A percentile compares a stretch with the other conserved stretches of the same genome.
phyloP scores from a whole-genome alignment of 345 rosid genomes.

The Melaleuca alternifolia region DNA sequence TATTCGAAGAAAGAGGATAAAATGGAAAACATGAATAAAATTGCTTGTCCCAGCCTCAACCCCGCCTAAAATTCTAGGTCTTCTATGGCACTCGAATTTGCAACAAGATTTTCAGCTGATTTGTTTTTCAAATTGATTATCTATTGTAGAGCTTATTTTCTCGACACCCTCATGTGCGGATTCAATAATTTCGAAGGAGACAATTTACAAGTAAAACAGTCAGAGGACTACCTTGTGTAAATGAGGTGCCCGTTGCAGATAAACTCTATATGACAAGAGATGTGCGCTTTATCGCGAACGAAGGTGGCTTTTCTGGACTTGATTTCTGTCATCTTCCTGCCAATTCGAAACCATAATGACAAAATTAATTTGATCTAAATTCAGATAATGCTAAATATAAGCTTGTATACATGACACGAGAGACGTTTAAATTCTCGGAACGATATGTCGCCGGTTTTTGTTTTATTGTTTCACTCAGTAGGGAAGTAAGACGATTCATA shows the following conservation, averaged over 20 bases:
- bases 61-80: neutral
- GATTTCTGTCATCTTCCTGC: neutral
- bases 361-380: neutral
- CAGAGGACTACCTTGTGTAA: neutral
- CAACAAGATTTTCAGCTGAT: neutral
- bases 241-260: neutral
- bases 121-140: neutral
- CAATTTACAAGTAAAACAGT: neutral
- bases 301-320: neutral
- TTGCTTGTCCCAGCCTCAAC: neutral
- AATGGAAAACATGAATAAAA: neutral
- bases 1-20: neutral
- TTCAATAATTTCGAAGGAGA: neutral
- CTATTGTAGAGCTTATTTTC: neutral
- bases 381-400: neutral
- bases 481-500: neutral
- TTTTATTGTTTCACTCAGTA: neutral
- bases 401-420: neutral
- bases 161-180: neutral
- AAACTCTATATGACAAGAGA: neutral
- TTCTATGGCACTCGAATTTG: neutral
- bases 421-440: neutral
- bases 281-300: neutral
- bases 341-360: neutral
- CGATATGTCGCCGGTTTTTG: neutral